phyloP scores from a whole-genome alignment of 2,329 filamentous ascomycete species.

The Xylariaceae sp. region DNA sequence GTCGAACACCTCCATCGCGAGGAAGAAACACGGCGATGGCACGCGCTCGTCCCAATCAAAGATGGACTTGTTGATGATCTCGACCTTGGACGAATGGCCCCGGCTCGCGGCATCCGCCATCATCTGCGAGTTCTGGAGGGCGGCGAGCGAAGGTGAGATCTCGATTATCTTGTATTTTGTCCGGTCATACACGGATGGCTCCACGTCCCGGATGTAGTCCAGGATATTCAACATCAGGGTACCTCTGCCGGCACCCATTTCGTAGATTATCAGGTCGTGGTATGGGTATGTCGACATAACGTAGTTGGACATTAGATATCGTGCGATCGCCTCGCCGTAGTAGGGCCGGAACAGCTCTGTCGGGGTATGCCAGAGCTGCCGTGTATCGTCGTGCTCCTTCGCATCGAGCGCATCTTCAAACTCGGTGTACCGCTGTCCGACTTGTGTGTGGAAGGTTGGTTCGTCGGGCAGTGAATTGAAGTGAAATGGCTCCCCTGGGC shows the following conservation, averaged over 20 bases:
- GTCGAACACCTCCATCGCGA: slow-evolving; percentile 97
- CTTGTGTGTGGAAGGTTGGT: slow-evolving; percentile 77
- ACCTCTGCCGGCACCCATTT: slow-evolving; percentile 96
- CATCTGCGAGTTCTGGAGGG: slow-evolving; percentile 75
- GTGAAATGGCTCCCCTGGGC: slow-evolving; percentile 86
- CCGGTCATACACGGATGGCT: slow-evolving; percentile 90
- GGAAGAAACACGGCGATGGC: slow-evolving; percentile 94
- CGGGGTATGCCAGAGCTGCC: slow-evolving; percentile 97
- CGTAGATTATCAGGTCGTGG: slow-evolving; percentile 96
- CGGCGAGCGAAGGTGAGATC: slow-evolving; percentile 83
- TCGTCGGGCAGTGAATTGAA: slow-evolving; percentile 85
- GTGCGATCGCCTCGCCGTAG: slow-evolving; percentile 96
- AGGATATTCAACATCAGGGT: slow-evolving; percentile 98
- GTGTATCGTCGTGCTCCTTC: slow-evolving; percentile 70
- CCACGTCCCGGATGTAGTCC: slow-evolving; percentile 88
- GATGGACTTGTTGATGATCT: slow-evolving; percentile 93
- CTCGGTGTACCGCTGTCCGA: slow-evolving; percentile 81
- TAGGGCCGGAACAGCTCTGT: slow-evolving; percentile 96
- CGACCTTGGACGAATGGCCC: slow-evolving; percentile 83
- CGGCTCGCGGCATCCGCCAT: slow-evolving; percentile 68
- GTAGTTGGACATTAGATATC: slow-evolving; percentile 95
- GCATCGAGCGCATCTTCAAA: slow-evolving; percentile 90
- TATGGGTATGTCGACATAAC: slow-evolving; percentile 93
- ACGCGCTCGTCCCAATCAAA: slow-evolving; percentile 92
- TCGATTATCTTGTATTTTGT: slow-evolving; percentile 97